Percentiles rank a stretch among this genome's conserved stretches.
phyloP scores from a whole-genome alignment of 805 yeast species.

The Ogataea nakhonphanomensis region DNA sequence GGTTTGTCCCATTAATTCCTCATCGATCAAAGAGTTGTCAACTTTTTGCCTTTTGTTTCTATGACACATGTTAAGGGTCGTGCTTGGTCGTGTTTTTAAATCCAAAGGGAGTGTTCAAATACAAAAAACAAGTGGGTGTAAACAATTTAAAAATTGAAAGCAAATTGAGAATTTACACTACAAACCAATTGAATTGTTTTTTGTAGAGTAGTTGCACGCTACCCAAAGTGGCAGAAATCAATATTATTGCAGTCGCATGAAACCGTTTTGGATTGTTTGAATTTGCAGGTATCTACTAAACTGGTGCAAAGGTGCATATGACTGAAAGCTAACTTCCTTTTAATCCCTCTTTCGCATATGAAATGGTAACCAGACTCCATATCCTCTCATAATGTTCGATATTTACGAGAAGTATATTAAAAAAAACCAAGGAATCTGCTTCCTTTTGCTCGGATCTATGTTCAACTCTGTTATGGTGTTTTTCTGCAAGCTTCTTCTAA shows the following conservation, averaged over 20 bases:
- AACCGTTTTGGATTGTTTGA: neutral
- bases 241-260: neutral
- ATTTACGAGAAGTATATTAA: slow-evolving; percentile 14
- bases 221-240: neutral
- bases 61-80: slow-evolving; percentile 16
- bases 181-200: slow-evolving; percentile 1
- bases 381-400: neutral
- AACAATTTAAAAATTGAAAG: slow-evolving; percentile 5
- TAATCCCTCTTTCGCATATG: slow-evolving; percentile 2
- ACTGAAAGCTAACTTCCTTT: neutral
- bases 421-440: slow-evolving; percentile 53
- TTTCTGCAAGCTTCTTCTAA: slow-evolving; percentile 69
- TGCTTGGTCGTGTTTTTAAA: slow-evolving; percentile 12
- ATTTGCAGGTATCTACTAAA: neutral
- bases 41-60: slow-evolving; percentile 23
- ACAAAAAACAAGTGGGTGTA: slow-evolving; percentile 12
- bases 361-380: neutral
- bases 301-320: slow-evolving; percentile 5
- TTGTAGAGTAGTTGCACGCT: neutral
- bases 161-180: slow-evolving; percentile 2
- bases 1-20: slow-evolving; percentile 22
- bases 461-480: slow-evolving; percentile 77
- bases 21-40: slow-evolving; percentile 24
- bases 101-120: slow-evolving; percentile 20
- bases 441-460: slow-evolving; percentile 60